Evolutionary conservation across 352 stramenopile species (phyloP), one percentile per base, ranked within the genome.

Genomic region (Phytopythium cucurbitacearum): DNA sequence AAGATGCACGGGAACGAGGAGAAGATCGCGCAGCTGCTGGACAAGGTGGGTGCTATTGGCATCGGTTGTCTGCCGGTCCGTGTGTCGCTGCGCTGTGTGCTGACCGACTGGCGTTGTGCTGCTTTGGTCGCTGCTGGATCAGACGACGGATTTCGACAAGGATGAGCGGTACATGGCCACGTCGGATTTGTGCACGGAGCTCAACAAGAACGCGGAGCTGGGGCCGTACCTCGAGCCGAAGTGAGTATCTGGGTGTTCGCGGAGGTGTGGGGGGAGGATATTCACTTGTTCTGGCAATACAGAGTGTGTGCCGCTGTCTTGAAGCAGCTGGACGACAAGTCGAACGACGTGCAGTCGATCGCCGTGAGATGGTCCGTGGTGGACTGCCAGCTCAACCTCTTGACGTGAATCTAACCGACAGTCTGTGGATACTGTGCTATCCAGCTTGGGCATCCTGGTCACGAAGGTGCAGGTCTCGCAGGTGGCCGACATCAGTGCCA

Each of bases 151-250:
- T 54, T 95, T 91, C 58, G 90, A 97, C 82, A 98, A 99, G 70
- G 97, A 99, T 89, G 97, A 99, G 76, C 94, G 97, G 32, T 99
- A 99, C 78, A 99, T 99, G 97, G 97, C 97, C 36, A 99, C 96
- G 15, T 98, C 90, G 28, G 97, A 99, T 74, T 81, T 99, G 42
- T 99, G 96, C 71, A 92, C 90, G 40, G 91, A 98, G 53, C 86
- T 99, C 36, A 80, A 89, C 61, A 96, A 98, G 71, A 94, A 97
- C 68, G 69, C 91, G 42, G 91, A 97, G 52, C 69, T 97, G 43
- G 89, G 80, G 34, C 48, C 71, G 53, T 90, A 87, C 59, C 69
- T 95, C 13, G 85, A 95, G 62, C 67, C 80, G 60, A 94, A 91
- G 85, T 95, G 60, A 50, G 81, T 73, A 13, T 37, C 39, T 32